phyloP scores from a whole-genome alignment of 2,329 filamentous ascomycete species.

The Aspergillus alliaceus region DNA sequence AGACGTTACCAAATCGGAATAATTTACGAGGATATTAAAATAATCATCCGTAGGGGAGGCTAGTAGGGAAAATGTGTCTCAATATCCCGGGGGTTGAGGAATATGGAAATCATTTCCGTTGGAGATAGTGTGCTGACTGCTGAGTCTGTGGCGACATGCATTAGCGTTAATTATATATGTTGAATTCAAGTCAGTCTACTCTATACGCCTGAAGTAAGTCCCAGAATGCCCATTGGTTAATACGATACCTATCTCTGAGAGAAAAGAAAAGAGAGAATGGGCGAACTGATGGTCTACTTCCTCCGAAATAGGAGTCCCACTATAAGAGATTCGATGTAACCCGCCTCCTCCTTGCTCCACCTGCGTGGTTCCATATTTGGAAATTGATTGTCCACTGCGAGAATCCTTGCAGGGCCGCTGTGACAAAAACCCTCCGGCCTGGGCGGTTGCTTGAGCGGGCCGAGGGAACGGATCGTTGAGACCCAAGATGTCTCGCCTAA shows the following conservation, averaged over 20 bases:
- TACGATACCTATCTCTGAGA: too few relatives aligned
- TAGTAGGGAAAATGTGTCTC: too few relatives aligned
- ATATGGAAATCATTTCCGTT: neutral
- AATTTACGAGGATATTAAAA: neutral
- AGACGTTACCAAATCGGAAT: neutral
- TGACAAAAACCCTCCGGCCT: neutral
- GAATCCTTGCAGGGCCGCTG: neutral
- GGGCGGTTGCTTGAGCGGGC: neutral
- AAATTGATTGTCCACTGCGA: neutral
- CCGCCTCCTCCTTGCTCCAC: neutral
- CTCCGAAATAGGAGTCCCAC: too few relatives aligned
- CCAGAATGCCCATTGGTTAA: too few relatives aligned
- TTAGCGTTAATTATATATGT: too few relatives aligned
- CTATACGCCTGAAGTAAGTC: too few relatives aligned
- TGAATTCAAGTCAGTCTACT: too few relatives aligned
- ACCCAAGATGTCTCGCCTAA: neutral
- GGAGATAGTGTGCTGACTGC: neutral
- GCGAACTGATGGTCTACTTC: too few relatives aligned
- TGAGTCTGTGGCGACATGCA: neutral
- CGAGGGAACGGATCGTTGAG: neutral
- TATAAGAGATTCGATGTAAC: too few relatives aligned
- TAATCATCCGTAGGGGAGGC: too few relatives aligned
- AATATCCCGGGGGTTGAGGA: neutral
- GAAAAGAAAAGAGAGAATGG: too few relatives aligned
- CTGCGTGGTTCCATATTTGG: neutral